Base-by-base conservation (phyloP, 2,329 filamentous ascomycete species). In the Fusarium sublunatum region DNA sequence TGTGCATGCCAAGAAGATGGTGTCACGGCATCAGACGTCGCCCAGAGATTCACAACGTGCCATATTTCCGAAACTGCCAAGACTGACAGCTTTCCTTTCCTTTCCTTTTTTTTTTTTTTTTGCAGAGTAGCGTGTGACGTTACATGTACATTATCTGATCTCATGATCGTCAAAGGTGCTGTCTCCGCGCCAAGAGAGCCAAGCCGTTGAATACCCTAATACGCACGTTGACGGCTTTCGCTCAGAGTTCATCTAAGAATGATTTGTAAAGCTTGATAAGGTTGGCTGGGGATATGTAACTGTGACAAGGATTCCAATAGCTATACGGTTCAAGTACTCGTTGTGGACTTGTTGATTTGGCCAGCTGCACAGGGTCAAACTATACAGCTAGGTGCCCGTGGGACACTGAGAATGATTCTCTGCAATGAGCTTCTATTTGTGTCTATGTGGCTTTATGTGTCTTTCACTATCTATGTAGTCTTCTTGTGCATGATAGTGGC, bases 401-500 rank as follows among this genome's bases (percentile, higher is more conserved):
- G 19, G 3, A 19, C 19, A 19, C 19, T 19, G 19, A 19, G 19
- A 19, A 32, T 24, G 2, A 22, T 22, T 2, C 2, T 11, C 3
- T 2, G 12, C 12, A 11, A 3, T 12, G 10, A 13, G 2, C 9
- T 3, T 53, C 19, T 44, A 44, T 32, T 39, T 13, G n/a, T 10
- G 7, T 11, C 15, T 36, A 5, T 28, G 6, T 4, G 6, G 12
- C 12, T 34, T 34, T 34, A 34, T 22, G 7, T 6, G 2, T 6
- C 35, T 8, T 15, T 19, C 4, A 0, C 28, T 4, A 3, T 26
- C 25, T 54, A 56, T 29, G 52, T 40, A 4, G 51, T 46, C 85
- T 63, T 70, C 28, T 39, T 67, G 42, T 70, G 68, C 68, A 70
- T 67, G 6, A 70, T 63, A 1, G 68, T 70, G n/a, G 68, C 68